These are phyloP conservation scores for Iris macrosiphon DNA, from an alignment of 106 monocot species.

Conservation along the genomic window DNA sequence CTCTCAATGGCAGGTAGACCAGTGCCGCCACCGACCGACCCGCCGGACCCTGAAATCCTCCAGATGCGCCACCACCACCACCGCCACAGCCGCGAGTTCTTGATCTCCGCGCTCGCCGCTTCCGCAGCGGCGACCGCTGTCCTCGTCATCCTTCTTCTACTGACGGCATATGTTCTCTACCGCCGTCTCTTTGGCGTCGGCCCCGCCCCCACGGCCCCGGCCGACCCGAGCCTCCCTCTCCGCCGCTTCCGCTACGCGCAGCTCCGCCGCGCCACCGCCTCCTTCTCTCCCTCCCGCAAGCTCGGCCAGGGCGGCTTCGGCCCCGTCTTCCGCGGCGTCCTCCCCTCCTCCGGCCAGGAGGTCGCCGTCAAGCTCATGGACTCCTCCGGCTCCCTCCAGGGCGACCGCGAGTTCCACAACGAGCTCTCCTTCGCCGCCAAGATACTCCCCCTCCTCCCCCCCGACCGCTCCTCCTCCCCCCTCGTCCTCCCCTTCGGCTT, in stretches of 20 bases:
- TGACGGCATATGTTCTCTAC: no score
- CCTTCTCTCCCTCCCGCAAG: constrained; percentile 38
- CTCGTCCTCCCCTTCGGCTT: constrained; percentile 55
- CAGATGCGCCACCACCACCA: no score
- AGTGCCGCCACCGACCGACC: no score
- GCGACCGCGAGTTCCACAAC: constrained; percentile 83
- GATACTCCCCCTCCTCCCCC: constrained; percentile 9
- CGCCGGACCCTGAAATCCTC: no score
- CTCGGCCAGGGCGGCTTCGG: constrained; percentile 86
- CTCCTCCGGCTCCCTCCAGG: constrained; percentile 81
- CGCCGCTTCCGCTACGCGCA: constrained; percentile 48
- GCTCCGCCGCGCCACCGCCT: constrained; percentile 60
- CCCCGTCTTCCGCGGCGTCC: constrained; percentile 55
- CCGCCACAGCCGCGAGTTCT: no score
- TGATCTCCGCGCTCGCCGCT: no score
- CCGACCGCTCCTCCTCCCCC: constrained; percentile 4
- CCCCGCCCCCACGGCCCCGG: no score
- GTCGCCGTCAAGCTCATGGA: constrained; percentile 67
- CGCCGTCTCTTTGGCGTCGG: constrained; percentile 12
- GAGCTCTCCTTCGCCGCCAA: constrained; percentile 63
- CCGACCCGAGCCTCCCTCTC: no score
- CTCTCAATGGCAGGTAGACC: no score
- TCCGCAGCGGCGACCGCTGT: no score
- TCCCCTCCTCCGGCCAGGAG: constrained; percentile 26
- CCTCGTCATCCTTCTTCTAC: no score